These are phyloP conservation scores for Priceomyces medius DNA, from an alignment of 805 yeast genomes.

Conservation along the genomic window DNA sequence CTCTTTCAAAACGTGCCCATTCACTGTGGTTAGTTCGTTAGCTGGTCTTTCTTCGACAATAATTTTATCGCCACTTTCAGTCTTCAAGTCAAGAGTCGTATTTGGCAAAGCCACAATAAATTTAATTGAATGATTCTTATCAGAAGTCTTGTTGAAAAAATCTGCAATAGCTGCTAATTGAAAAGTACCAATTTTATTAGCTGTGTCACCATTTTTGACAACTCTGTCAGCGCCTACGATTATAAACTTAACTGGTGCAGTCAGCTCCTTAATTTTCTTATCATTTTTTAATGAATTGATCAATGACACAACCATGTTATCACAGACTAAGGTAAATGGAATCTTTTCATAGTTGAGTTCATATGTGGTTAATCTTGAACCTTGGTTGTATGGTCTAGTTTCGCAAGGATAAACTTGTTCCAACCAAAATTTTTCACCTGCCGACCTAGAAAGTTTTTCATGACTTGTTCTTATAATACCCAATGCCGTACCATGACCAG, in stretches of 20 bases:
- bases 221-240: conserved; percentile 96
- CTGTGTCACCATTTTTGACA: conserved; percentile 91
- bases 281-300: conserved; percentile 43
- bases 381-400: conserved; percentile 96
- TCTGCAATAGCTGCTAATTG: conserved; percentile 78
- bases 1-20: conserved; percentile 49
- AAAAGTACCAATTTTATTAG: conserved; percentile 94
- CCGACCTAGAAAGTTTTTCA: conserved; percentile 40
- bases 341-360: conserved; percentile 83
- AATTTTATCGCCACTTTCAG: conserved; percentile 69
- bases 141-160: conserved; percentile 28
- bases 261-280: conserved; percentile 20
- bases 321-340: conserved; percentile 87
- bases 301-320: conserved; percentile 85
- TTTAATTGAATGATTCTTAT: conserved; percentile 42
- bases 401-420: conserved; percentile 83
- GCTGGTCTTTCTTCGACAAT: conserved; percentile 86
- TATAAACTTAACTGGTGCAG: conserved; percentile 78
- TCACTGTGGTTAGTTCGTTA: conserved; percentile 70
- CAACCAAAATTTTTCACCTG: conserved; percentile 45
- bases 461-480: conserved; percentile 80
- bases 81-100: conserved; percentile 77
- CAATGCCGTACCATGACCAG: conserved; percentile 96
- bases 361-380: conserved; percentile 88
- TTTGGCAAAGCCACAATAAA: conserved; percentile 95